Evolutionary conservation across 352 stramenopile species (phyloP).

Genomic region (Phytophthora pseudosyringae): DNA sequence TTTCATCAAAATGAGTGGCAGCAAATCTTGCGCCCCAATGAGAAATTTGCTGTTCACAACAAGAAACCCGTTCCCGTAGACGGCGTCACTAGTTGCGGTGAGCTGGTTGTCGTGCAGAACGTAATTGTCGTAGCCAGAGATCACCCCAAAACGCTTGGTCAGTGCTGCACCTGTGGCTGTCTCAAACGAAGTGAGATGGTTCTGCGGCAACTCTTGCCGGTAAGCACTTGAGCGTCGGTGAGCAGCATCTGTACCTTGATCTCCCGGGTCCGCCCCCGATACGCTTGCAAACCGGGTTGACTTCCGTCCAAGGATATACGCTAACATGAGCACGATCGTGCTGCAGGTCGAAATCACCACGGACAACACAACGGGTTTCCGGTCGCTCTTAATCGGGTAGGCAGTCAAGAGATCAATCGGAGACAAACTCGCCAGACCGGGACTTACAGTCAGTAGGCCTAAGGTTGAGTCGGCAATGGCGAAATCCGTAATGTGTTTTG

Average conservation of each 20-base stretch:
- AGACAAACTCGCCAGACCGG: constrained; percentile 20
- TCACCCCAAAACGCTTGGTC: constrained; percentile 28
- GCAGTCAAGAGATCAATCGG: constrained; percentile 31
- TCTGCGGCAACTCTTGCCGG: constrained; percentile 8
- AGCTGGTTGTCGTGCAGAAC: constrained; percentile 17
- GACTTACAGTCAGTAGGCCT: constrained; percentile 15
- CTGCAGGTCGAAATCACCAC: constrained; percentile 28
- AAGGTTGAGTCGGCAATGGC: constrained; percentile 9
- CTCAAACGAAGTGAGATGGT: constrained; percentile 30
- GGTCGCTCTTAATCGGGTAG: constrained; percentile 19
- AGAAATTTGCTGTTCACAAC: constrained; percentile 45
- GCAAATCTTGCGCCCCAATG: constrained; percentile 37
- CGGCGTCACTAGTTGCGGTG: constrained; percentile 38
- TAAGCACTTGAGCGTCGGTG: constrained; percentile 12
- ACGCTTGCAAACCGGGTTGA: constrained; percentile 6
- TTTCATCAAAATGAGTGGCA: constrained; percentile 47
- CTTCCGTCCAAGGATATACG: constrained; percentile 30
- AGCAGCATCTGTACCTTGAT: not conserved
- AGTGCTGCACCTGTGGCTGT: constrained; percentile 29
- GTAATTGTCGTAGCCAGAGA: constrained; percentile 38
- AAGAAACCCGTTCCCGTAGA: constrained; percentile 51
- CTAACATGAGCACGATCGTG: constrained; percentile 27
- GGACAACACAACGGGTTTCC: constrained; percentile 16
- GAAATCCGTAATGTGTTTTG: constrained; percentile 12
- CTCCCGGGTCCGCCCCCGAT: too few species aligned